Evolutionary conservation across 805 yeast species (phyloP), one percentile per base, ranked within the genome.

Genomic region (Saccharomycopsis capsularis): DNA sequence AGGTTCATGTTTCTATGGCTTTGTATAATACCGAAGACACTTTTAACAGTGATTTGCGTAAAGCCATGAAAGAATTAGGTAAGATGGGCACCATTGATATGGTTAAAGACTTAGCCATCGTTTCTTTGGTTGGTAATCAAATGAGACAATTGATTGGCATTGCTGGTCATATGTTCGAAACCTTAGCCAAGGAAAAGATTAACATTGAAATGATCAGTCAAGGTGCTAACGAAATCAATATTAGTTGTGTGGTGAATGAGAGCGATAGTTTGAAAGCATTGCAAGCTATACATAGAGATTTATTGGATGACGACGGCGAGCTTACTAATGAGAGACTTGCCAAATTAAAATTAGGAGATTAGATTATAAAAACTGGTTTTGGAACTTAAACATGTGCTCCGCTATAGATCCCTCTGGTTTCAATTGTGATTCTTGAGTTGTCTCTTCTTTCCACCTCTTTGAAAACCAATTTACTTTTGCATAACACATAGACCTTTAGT

Each of bases 1-100:
- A 93, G 66, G 99, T 93, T 11, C 97, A 93, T 62, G 96, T 93
- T 24, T 91, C 98, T 16, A 91, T 93, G 98, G 99, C 99, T 3
- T 72, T 93, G 56, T 95, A 88, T 56, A 79, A 83, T 53, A 81
- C 81, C 40, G 76, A 80, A 36, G 90, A 82, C 51, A 82, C 81
- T 21, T 60, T 68, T 24, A 63, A 68, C 46, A 67, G 68, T 45
- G 72, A 77, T 15, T 70, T 90, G 57, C 76, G 81, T 50, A 74
- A 73, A 45, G 96, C 97, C 1, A 75, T 89, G 42, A 78, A 74
- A 40, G 95, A 90, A 60, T 74, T 93, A 58, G 76, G 81, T 48
- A 76, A 75, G 57, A 80, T 85, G 68, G 99, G 99, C 42, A 73
- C 84, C 1, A 95, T 91, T 40, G 99, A 93, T 59, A 81, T 90